Conservation (phyloP, 2,329 filamentous ascomycete genomes). For the Fonsecaea multimorphosa region DNA sequence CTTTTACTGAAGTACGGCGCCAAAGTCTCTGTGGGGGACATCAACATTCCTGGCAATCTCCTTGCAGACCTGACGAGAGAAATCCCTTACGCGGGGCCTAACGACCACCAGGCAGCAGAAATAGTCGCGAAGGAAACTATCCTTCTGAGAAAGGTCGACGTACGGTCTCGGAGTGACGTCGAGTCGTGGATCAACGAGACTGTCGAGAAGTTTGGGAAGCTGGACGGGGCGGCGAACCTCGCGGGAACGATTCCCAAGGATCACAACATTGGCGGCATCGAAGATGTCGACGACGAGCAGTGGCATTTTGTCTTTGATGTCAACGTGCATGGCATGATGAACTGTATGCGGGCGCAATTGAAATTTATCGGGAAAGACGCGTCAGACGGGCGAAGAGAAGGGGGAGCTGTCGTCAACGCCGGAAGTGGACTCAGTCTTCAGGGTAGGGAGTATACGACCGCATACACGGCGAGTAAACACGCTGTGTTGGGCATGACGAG, state of each 20-base stretch:
- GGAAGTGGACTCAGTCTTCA: conserved; percentile 47
- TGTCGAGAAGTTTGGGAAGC: conserved; percentile 41
- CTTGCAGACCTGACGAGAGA: conserved; percentile 5
- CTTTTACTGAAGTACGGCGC: conserved; percentile 23
- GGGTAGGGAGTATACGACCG: conserved; percentile 47
- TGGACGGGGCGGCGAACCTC: conserved; percentile 52
- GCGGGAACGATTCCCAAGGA: conserved; percentile 42
- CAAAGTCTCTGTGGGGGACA: conserved; percentile 27
- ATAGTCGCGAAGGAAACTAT: neutral
- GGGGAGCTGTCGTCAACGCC: conserved; percentile 50
- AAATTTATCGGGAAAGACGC: conserved; percentile 47
- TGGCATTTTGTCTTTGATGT: conserved; percentile 49
- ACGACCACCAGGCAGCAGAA: neutral
- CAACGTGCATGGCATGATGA: conserved; percentile 51
- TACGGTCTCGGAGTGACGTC: conserved; percentile 34
- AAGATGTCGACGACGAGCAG: conserved; percentile 45
- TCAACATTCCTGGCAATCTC: conserved; percentile 15
- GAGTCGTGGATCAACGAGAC: conserved; percentile 48
- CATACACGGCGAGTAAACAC: conserved; percentile 58
- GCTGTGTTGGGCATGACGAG: conserved; percentile 65
- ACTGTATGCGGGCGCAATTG: conserved; percentile 50
- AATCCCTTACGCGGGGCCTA: neutral
- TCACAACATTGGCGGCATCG: conserved; percentile 39
- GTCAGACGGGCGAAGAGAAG: neutral
- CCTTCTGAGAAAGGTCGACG: conserved; percentile 41